phyloP scores from a whole-genome alignment of 768 basidiomycete species.

The Phanerochaete sordida region DNA sequence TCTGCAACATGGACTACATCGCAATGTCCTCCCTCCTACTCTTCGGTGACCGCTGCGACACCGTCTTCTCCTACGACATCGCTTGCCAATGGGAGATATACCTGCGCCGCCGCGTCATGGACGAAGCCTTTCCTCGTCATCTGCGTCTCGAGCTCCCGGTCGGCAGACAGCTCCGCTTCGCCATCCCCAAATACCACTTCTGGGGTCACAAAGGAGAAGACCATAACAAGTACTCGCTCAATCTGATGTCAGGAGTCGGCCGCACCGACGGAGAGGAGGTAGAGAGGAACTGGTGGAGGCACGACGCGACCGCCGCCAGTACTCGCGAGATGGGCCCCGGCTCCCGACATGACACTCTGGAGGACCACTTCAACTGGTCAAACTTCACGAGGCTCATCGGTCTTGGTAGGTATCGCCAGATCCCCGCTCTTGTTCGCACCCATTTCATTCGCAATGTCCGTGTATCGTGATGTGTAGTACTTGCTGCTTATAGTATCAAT shows the following conservation, averaged over 20 bases:
- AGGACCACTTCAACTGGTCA: conserved; percentile 33
- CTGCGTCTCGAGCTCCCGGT: not conserved
- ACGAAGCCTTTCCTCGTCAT: not conserved
- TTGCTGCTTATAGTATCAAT: too few relatives aligned
- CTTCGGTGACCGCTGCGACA: not conserved
- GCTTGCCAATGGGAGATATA: conserved; percentile 19
- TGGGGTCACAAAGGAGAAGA: conserved; percentile 29
- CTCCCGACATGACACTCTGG: conserved; percentile 29
- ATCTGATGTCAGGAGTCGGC: conserved; percentile 22
- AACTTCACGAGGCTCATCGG: conserved; percentile 32
- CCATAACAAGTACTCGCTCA: conserved; percentile 28
- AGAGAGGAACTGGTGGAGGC: conserved; percentile 34
- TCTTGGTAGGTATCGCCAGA: conserved; percentile 22
- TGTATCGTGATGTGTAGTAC: too few relatives aligned
- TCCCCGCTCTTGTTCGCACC: too few relatives aligned
- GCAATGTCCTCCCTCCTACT: not conserved
- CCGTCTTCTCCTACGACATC: conserved; percentile 19
- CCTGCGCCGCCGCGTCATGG: conserved; percentile 5
- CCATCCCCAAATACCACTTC: conserved; percentile 38
- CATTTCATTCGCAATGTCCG: too few relatives aligned
- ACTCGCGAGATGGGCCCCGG: conserved; percentile 35
- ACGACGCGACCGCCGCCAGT: conserved; percentile 29
- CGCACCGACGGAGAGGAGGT: conserved; percentile 34
- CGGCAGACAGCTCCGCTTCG: conserved; percentile 1
- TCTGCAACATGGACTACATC: conserved; percentile 23